phyloP scores from a whole-genome alignment of 495 filamentous ascomycete genomes.

The Penicillium subrubescens region DNA sequence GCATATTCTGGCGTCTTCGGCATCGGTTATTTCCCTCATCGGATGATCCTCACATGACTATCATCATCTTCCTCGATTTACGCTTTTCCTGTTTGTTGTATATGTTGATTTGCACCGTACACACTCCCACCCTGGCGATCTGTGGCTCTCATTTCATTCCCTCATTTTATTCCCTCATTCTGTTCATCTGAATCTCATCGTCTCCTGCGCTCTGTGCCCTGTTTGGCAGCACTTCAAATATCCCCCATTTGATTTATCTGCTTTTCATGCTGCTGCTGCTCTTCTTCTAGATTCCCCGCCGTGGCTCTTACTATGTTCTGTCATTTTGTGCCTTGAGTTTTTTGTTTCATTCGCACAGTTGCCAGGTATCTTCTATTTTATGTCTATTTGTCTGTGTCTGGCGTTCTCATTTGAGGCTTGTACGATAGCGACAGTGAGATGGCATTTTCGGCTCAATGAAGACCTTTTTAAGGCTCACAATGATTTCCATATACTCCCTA shows the following conservation, averaged over 20 bases:
- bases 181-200: constrained; percentile 1
- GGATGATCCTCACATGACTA: background rate
- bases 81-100: constrained; percentile 10
- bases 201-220: constrained; percentile 4
- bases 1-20: constrained; percentile 24
- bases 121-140: constrained; percentile 10
- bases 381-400: constrained; percentile 11
- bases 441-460: constrained; percentile 30
- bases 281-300: constrained; percentile 29
- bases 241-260: constrained; percentile 4
- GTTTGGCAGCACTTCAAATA: constrained; percentile 10
- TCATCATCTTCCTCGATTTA: background rate
- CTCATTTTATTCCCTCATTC: too few species aligned
- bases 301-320: constrained; percentile 21
- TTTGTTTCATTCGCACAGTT: background rate
- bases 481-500: background rate
- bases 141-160: background rate
- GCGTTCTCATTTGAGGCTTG: constrained; percentile 25
- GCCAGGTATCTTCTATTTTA: constrained; percentile 6
- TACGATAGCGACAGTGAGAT: constrained; percentile 29
- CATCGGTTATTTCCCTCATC: constrained; percentile 1
- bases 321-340: constrained; percentile 17
- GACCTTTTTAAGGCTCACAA: constrained; percentile 9
- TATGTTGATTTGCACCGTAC: constrained; percentile 14
- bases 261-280: constrained; percentile 14